phyloP scores from a whole-genome alignment of 1,284 basidiomycete species.

The Sporisorium scitamineum region DNA sequence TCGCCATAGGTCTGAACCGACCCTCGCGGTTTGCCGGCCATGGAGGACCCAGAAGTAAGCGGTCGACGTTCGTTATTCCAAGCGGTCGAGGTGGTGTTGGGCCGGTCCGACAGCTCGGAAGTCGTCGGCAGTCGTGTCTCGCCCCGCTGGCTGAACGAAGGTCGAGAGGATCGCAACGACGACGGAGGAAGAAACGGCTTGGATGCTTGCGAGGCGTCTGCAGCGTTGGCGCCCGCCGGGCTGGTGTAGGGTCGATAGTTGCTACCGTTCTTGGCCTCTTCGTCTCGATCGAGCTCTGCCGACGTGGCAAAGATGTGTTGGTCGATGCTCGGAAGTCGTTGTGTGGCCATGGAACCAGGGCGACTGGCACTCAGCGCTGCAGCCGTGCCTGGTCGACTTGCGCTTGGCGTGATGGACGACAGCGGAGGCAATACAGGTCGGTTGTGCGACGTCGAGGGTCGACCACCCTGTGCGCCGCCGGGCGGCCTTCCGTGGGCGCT shows the following conservation, averaged over 20 bases:
- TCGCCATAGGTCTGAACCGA: constrained; percentile 18
- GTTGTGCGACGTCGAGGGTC: constrained; percentile 46
- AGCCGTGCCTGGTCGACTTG: constrained; percentile 55
- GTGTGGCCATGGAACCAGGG: constrained; percentile 29
- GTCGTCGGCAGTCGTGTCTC: constrained; percentile 21
- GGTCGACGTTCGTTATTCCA: constrained; percentile 39
- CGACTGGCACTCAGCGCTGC: constrained; percentile 34
- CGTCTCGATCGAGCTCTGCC: constrained; percentile 32
- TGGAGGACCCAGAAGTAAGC: constrained; percentile 33
- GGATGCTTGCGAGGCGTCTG: constrained; percentile 12
- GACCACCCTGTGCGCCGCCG: constrained; percentile 39
- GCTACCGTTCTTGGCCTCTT: constrained; percentile 25
- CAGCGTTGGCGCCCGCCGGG: constrained; percentile 36
- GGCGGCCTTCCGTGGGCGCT: constrained; percentile 53
- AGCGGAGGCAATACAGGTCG: constrained; percentile 59
- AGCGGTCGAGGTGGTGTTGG: constrained; percentile 6
- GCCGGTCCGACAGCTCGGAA: constrained; percentile 21
- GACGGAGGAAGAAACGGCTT: constrained; percentile 45
- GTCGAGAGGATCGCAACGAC: constrained; percentile 32
- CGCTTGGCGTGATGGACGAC: constrained; percentile 47
- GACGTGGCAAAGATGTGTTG: constrained; percentile 46
- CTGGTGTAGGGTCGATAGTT: constrained; percentile 40
- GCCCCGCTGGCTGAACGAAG: constrained; percentile 30
- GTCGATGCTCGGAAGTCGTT: constrained; percentile 51
- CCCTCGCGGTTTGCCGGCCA: constrained; percentile 24